Evolutionary conservation across 805 yeast species (phyloP), one percentile per base, ranked within the genome.

Genomic region (Teunomyces stri): DNA sequence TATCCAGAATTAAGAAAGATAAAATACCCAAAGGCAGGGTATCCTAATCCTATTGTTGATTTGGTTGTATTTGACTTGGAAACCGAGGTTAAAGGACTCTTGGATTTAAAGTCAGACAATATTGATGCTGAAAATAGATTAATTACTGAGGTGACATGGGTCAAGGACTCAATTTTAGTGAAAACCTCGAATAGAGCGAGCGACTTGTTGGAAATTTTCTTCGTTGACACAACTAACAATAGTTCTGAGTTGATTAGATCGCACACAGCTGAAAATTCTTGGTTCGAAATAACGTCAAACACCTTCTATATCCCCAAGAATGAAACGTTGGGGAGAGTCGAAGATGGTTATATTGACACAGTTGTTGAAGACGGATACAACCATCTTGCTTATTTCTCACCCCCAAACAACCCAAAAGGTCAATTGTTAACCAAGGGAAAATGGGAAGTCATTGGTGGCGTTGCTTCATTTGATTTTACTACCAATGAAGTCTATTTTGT

Each of bases 391-490:
- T 91, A 86, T 64, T 94, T 82, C 61, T 72, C 87, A 2, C 94
- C 96, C 4, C 81, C 89, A 2, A 58, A 65, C 4, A 60, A 76
- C 29, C 56, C 66, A 0, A 38, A 39, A 5, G 82, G 82, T 1
- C 72, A 76, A 21, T 63, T 84, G 4, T 62, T 85, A 18, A 75
- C 96, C 5, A 48, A 55, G 1, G 99, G 99, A 5, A 67, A 77
- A 0, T 94, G 96, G 96, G 99, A 94, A 64, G 96, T 94, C n/a
- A 86, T 80, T 22, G 78, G 54, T 39, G 68, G 77, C 6, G 91
- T 89, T 1, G 82, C 86, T 2, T 70, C 84, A 2, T 82, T 70
- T 57, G 82, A 82, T 49, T 56, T 63, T 34, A 72, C 65, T n/a
- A 65, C 64, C 3, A 70, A 79, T 45, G 61, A 65, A 5, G 64